Percentiles rank a stretch among this genome's conserved stretches.
These are phyloP conservation scores for Aegilops sharonensis DNA, from an alignment of 176 grass and related monocot genomes.

Conservation along the genomic window DNA sequence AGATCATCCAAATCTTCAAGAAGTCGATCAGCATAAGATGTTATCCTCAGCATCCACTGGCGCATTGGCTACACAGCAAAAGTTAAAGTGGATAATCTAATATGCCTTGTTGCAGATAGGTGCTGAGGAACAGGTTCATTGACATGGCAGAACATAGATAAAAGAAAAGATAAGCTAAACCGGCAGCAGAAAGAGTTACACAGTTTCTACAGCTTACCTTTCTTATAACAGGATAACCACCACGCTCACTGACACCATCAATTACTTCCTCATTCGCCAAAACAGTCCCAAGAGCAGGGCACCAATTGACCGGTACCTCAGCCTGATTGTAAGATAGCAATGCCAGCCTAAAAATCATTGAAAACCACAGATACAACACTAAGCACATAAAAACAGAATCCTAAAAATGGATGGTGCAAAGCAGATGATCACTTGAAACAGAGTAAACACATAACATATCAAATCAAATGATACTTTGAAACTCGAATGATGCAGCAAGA, in stretches of 20 bases:
- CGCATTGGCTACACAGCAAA: constrained; percentile 77
- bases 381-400: constrained; percentile 33
- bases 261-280: constrained; percentile 93
- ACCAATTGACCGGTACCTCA: constrained; percentile 99
- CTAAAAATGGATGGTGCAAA: constrained; percentile 34
- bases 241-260: constrained; percentile 95
- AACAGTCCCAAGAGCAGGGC: constrained; percentile 98
- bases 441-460: constrained; percentile 1
- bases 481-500: background rate
- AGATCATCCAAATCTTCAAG: constrained; percentile 93
- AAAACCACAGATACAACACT: constrained; percentile 57
- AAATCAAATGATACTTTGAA: background rate
- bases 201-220: constrained; percentile 59
- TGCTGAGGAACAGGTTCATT: constrained; percentile 1
- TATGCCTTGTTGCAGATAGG: constrained; percentile 3
- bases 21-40: constrained; percentile 89
- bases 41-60: constrained; percentile 98
- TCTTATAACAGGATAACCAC: constrained; percentile 83
- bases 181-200: background rate
- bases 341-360: constrained; percentile 66
- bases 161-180: background rate
- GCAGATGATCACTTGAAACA: constrained; percentile 26
- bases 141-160: constrained; percentile 8
- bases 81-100: background rate
- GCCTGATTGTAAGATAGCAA: constrained; percentile 78